These are phyloP conservation scores for Closterium sp. DNA, from an alignment of 139 green algal species.

Conservation along the genomic window DNA sequence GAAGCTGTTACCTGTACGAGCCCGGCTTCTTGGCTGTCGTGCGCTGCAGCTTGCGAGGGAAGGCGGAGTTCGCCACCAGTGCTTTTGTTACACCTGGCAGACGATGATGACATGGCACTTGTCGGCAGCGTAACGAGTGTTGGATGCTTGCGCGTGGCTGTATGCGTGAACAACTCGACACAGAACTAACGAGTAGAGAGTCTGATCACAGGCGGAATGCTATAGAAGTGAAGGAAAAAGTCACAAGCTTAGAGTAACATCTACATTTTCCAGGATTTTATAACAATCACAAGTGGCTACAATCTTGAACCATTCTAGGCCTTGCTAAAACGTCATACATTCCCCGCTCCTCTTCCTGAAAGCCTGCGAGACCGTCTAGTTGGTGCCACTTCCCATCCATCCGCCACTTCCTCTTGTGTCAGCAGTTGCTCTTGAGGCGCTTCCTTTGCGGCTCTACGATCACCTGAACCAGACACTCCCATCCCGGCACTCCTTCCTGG, in stretches of 20 bases:
- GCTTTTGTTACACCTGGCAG: neutral
- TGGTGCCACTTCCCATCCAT: slow-evolving; percentile 12
- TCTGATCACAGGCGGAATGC: too few species aligned
- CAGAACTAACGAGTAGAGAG: too few species aligned
- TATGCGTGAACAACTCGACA: neutral
- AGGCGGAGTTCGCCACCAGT: neutral
- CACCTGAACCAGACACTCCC: neutral
- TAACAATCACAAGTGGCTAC: too few species aligned
- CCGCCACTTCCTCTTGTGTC: slow-evolving; percentile 13
- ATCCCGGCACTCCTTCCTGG: neutral
- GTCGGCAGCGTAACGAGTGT: neutral
- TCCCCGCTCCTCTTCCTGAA: too few species aligned
- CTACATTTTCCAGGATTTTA: too few species aligned
- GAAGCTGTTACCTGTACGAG: neutral
- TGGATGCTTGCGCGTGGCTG: too few species aligned
- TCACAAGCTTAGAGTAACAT: too few species aligned
- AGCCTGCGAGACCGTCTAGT: neutral
- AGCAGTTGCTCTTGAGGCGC: neutral
- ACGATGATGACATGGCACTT: neutral
- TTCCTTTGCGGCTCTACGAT: too few species aligned
- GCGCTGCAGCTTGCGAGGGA: neutral
- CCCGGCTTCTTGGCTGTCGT: neutral
- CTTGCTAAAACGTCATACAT: too few species aligned
- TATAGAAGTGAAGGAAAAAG: too few species aligned
- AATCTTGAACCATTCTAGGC: too few species aligned